Evolutionary conservation across 331 rosid species (phyloP).

Genomic region (Quercus lobata): DNA sequence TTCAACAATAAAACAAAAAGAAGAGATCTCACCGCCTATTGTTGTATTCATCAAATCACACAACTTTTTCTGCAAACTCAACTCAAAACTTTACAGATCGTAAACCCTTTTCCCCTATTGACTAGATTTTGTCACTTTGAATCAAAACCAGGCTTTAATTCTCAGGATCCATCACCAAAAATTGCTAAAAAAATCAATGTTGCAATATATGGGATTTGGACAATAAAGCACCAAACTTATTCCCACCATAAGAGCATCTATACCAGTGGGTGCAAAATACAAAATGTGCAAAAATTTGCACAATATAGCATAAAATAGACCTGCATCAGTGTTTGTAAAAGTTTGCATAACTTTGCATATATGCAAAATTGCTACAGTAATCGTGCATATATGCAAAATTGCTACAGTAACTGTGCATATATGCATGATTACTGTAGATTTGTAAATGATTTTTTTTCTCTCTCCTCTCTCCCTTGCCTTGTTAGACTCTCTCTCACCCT

Average conservation of each 20-base stretch:
- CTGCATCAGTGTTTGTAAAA: fast-evolving
- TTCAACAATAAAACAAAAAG: too few relatives aligned
- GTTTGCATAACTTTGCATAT: too few relatives aligned
- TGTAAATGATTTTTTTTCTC: too few relatives aligned
- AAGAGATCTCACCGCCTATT: slow-evolving; percentile 23
- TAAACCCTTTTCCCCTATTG: not conserved
- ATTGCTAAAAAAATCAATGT: slow-evolving; percentile 30
- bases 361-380: too few relatives aligned
- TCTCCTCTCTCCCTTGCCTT: too few relatives aligned
- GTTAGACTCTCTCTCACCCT: too few relatives aligned
- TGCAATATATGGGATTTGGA: slow-evolving; percentile 85
- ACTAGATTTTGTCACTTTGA: slow-evolving; percentile 24
- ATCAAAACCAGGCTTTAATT: slow-evolving; percentile 4
- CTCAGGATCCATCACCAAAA: slow-evolving; percentile 18
- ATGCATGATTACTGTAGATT: fast-evolving
- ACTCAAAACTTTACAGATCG: not conserved
- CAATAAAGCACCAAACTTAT: slow-evolving; percentile 65
- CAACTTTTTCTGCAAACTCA: slow-evolving; percentile 2
- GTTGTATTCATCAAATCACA: slow-evolving; percentile 26
- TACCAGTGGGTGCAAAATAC: too few relatives aligned
- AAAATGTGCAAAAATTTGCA: too few relatives aligned
- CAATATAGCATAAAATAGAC: too few relatives aligned
- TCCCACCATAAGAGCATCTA: slow-evolving; percentile 35
- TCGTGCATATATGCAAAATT: too few relatives aligned
- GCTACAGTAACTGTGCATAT: too few relatives aligned